phyloP scores from a whole-genome alignment of 805 yeast genomes.

The Cephaloascus fragrans region DNA sequence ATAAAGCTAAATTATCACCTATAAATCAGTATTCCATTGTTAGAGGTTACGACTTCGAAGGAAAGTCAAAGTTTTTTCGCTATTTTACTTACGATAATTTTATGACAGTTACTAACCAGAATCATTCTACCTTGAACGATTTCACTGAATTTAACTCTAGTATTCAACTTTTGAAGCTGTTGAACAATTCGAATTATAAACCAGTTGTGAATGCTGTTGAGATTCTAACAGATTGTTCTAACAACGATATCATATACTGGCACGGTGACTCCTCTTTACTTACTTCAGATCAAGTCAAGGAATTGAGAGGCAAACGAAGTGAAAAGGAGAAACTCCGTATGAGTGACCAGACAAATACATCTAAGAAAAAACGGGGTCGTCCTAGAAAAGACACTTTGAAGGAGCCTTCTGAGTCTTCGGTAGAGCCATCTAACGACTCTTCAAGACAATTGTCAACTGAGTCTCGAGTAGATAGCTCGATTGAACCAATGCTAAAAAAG shows the following conservation, averaged over 20 bases:
- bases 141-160: too few relatives aligned
- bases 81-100: constrained; percentile 32
- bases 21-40: constrained; percentile 31
- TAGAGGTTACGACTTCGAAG: constrained; percentile 62
- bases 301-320: not conserved
- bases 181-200: too few relatives aligned
- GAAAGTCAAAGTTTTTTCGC: constrained; percentile 64
- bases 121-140: too few relatives aligned
- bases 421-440: too few relatives aligned
- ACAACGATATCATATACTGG: not conserved
- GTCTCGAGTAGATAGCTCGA: too few relatives aligned
- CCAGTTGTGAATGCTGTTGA: constrained; percentile 12
- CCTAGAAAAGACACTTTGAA: constrained; percentile 2
- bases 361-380: constrained; percentile 7
- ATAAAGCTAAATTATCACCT: constrained; percentile 19
- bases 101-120: too few relatives aligned
- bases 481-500: too few relatives aligned
- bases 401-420: too few relatives aligned
- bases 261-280: not conserved
- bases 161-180: too few relatives aligned
- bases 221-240: constrained; percentile 3
- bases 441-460: too few relatives aligned
- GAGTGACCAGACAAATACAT: constrained; percentile 2
- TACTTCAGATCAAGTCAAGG: not conserved
- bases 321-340: not conserved